Percentiles rank a stretch among this genome's conserved stretches.
Evolutionary conservation across 805 yeast genomes (phyloP).

Genomic region (Starmerella davenportii): DNA sequence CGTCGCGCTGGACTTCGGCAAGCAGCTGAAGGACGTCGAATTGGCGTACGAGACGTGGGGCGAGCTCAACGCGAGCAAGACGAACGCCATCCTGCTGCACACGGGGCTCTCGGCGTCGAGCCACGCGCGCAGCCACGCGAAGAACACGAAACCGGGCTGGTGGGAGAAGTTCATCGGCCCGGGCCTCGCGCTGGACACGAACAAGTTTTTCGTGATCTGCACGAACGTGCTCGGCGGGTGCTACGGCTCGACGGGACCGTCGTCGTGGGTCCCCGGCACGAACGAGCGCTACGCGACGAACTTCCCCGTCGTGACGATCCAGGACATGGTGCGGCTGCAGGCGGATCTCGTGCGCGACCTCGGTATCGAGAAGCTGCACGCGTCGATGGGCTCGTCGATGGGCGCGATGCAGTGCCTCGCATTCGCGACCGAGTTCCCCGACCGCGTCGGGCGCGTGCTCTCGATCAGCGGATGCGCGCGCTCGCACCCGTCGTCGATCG

Average conservation of each 20-base stretch:
- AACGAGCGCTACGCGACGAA: slow-evolving; percentile 58
- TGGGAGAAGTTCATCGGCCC: slow-evolving; percentile 93
- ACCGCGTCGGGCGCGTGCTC: slow-evolving; percentile 51
- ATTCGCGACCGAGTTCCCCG: slow-evolving; percentile 67
- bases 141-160: slow-evolving; percentile 69
- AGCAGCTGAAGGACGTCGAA: slow-evolving; percentile 49
- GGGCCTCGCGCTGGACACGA: slow-evolving; percentile 55
- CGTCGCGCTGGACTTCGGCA: slow-evolving; percentile 65
- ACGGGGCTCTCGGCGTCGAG: slow-evolving; percentile 89
- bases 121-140: slow-evolving; percentile 67
- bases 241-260: slow-evolving; percentile 88
- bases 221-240: slow-evolving; percentile 90
- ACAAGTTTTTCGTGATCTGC: slow-evolving; percentile 66
- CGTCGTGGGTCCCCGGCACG: slow-evolving; percentile 56
- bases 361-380: slow-evolving; percentile 46
- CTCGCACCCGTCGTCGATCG: slow-evolving; percentile 86
- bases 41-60: slow-evolving; percentile 97
- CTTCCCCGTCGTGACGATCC: slow-evolving; percentile 69
- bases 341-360: slow-evolving; percentile 46
- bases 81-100: slow-evolving; percentile 65
- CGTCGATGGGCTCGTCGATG: slow-evolving; percentile 81
- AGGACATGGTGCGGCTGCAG: slow-evolving; percentile 86
- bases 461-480: slow-evolving; percentile 86
- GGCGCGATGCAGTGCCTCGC: slow-evolving; percentile 98
- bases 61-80: slow-evolving; percentile 35